A percentile compares a stretch with the other conserved stretches of the same genome.
phyloP scores from a whole-genome alignment of 1,284 basidiomycete genomes.

The Rhodotorula sp. region DNA sequence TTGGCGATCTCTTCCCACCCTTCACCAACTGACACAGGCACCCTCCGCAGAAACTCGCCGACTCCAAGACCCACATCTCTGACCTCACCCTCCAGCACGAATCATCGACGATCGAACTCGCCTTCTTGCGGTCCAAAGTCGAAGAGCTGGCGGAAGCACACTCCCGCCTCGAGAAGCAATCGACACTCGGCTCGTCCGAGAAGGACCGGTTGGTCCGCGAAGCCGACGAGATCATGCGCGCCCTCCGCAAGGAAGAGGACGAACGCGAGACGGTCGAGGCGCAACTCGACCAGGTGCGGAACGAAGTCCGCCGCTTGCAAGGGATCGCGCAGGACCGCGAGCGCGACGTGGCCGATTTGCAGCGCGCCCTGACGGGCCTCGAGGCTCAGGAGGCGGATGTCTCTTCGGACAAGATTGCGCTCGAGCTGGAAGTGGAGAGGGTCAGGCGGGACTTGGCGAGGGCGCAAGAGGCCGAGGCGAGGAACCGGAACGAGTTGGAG shows the following conservation, averaged over 20 bases:
- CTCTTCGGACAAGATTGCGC: conserved; percentile 75
- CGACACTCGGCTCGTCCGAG: conserved; percentile 35
- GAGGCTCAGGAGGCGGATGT: conserved; percentile 69
- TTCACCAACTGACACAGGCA: neutral
- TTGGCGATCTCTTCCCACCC: conserved; percentile 8
- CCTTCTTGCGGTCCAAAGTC: conserved; percentile 56
- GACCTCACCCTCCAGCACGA: conserved; percentile 44
- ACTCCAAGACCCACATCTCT: conserved; percentile 40
- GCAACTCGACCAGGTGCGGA: conserved; percentile 50
- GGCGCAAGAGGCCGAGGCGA: conserved; percentile 73
- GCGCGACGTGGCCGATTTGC: conserved; percentile 70
- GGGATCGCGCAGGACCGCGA: conserved; percentile 65
- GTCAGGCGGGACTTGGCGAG: conserved; percentile 78
- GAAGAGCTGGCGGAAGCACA: conserved; percentile 72
- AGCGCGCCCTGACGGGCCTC: conserved; percentile 63
- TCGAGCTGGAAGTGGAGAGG: conserved; percentile 87
- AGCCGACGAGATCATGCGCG: conserved; percentile 65
- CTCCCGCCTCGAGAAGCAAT: conserved; percentile 47
- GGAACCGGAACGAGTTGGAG: conserved; percentile 66
- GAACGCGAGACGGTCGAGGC: conserved; percentile 46
- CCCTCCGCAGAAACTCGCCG: conserved; percentile 37
- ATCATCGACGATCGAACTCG: conserved; percentile 39
- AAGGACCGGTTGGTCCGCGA: conserved; percentile 49
- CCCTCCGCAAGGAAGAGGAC: conserved; percentile 58
- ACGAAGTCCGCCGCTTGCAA: conserved; percentile 53